Base-by-base conservation (phyloP, 192 early-diverging fungal species). In the Umbelopsis vinacea region DNA sequence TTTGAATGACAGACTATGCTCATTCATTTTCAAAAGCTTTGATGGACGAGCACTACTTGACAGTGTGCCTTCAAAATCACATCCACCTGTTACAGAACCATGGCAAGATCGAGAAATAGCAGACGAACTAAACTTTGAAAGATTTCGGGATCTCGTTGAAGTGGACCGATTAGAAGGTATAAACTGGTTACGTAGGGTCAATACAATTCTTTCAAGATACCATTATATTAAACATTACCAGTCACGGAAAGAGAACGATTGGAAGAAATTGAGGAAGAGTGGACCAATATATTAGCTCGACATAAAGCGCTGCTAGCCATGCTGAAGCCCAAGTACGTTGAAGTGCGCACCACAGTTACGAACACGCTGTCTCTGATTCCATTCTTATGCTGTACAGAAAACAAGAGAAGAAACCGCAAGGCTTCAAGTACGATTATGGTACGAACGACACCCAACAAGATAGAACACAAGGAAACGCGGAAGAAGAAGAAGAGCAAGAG, bases 91-190 rank as follows among this genome's bases (percentile, higher is more conserved):
- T 11, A 55, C 29, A 26, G 38, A 71, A 47, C 38, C 69, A 5
- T 24, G 33, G 17, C 80, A 84, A 46, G 86, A 84, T 26, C 71
- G 79, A 6, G 84, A 84, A 45, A 57, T 77, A 48, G 71, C 69
- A 14, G 79, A 86, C 12, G 86, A 86, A 54, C 71, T 87, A 17
- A 79, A 84, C 43, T 87, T 87, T 71, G 86, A 87, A 54, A 45
- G 86, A 43, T 87, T 83, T 72, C 63, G 81, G 14, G 86, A 87
- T 72, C 45, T 87, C 12, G 74, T 87, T 29, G 86, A 87, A 52
- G 74, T 66, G 17, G 81, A 82, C 24, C 75, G 84, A 24, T 52
- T 86, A 8, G 69, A 79, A 52, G 67, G 85, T 82, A 81, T 26
- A 46, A 15, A 50, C 15, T 12, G 12, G 29, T 29, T 14, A 11